Percentiles rank a stretch among this genome's conserved stretches.
phyloP scores from a whole-genome alignment of 139 green algal genomes.

The Chlamydomonas incerta region DNA sequence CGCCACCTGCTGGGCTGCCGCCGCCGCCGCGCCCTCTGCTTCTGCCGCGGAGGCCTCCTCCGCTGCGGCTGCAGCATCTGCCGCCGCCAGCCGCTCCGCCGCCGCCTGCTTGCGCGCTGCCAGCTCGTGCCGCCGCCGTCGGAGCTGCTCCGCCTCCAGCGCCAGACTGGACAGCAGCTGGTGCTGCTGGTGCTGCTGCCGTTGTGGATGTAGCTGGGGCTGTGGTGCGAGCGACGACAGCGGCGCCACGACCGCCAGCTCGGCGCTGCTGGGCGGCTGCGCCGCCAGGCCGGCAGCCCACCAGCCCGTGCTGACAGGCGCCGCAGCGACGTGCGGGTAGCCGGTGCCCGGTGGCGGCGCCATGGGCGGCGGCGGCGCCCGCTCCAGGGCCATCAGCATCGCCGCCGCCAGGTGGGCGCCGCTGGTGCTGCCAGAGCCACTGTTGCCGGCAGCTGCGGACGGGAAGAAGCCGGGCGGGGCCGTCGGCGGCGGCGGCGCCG shows the following conservation, averaged over 20 bases:
- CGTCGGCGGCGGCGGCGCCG: background rate
- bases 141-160: slow-evolving; percentile 23
- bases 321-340: background rate
- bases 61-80: background rate
- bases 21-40: background rate
- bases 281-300: background rate
- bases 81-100: background rate
- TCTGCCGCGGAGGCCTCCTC: background rate
- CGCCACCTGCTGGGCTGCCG: background rate
- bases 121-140: background rate
- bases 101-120: background rate
- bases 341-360: background rate
- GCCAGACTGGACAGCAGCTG: background rate
- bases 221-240: background rate
- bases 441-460: no score
- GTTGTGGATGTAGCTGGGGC: background rate
- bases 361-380: background rate
- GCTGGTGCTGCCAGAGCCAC: no score
- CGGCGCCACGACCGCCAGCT: background rate
- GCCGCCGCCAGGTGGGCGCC: slow-evolving; percentile 1
- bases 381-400: slow-evolving; percentile 6
- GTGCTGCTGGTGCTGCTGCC: background rate
- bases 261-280: background rate
- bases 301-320: background rate
- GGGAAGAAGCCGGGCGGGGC: no score